phyloP scores from a whole-genome alignment of 192 early-diverging fungal species.

The Linnemannia schmuckeri region DNA sequence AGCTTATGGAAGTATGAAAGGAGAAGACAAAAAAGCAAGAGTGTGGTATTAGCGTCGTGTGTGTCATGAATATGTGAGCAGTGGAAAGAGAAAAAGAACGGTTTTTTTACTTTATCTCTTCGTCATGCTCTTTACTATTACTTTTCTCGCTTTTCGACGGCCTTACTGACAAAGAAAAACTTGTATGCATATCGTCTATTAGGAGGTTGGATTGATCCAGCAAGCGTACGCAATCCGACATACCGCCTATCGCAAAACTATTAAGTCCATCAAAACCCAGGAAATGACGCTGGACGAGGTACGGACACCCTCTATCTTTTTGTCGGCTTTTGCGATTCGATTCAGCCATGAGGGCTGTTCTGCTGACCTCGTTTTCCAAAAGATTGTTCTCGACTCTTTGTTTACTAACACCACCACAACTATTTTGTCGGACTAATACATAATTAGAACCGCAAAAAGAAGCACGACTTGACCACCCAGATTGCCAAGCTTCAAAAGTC shows the following conservation, averaged over 20 bases:
- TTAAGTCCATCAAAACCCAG: conserved; percentile 45
- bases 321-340: background rate
- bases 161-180: background rate
- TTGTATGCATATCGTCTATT: background rate
- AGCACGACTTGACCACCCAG: conserved; percentile 40
- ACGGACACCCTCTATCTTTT: background rate
- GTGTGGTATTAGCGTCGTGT: background rate
- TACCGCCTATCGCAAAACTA: conserved; percentile 44
- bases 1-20: conserved; percentile 47
- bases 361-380: conserved; percentile 16
- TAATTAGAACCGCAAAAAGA: conserved; percentile 52
- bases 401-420: background rate
- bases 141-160: background rate
- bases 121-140: background rate
- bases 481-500: conserved; percentile 47
- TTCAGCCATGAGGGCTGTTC: conserved; percentile 9
- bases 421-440: background rate
- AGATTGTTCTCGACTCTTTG: background rate
- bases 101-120: too few relatives aligned
- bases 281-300: conserved; percentile 56
- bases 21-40: background rate
- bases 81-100: too few relatives aligned
- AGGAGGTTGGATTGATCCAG: conserved; percentile 51
- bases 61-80: background rate
- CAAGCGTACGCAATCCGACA: conserved; percentile 43